These are phyloP conservation scores for Fusarium ambrosium DNA, from an alignment of 2,329 filamentous ascomycete species.

Conservation along the genomic window DNA sequence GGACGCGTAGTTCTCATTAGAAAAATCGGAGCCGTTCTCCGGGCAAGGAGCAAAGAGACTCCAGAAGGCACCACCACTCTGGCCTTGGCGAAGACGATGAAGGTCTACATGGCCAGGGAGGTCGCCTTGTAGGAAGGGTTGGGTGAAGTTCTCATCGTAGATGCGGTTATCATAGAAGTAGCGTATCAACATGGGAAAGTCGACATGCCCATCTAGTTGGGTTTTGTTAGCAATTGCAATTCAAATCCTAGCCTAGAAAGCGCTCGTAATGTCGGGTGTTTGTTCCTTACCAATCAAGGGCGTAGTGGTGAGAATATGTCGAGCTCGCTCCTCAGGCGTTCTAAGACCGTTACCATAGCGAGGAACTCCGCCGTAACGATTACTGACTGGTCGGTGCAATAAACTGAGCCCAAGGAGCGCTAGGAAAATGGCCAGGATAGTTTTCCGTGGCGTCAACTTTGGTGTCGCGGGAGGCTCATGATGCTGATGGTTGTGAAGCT, in stretches of 20 bases:
- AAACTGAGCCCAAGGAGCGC: conserved; percentile 46
- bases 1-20: conserved; percentile 76
- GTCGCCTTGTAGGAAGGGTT: conserved; percentile 78
- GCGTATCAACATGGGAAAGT: conserved; percentile 83
- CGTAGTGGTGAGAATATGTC: conserved; percentile 59
- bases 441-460: conserved; percentile 44
- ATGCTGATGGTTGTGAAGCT: conserved; percentile 37
- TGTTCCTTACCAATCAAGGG: conserved; percentile 63
- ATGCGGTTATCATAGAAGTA: conserved; percentile 80
- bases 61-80: conserved; percentile 92
- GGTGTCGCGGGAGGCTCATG: conserved; percentile 38
- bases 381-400: conserved; percentile 43
- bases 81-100: conserved; percentile 77
- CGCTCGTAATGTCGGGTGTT: not conserved
- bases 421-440: conserved; percentile 42
- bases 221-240: not conserved
- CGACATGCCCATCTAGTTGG: conserved; percentile 86
- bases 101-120: conserved; percentile 82
- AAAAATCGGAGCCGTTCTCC: conserved; percentile 77
- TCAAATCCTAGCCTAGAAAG: no score
- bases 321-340: conserved; percentile 61
- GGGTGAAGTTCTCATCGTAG: conserved; percentile 79
- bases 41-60: conserved; percentile 87
- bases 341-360: conserved; percentile 47
- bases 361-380: conserved; percentile 42